These are phyloP conservation scores for Mayamaea pseudoterrestris DNA, from an alignment of 108 stramenopile species.

Conservation along the genomic window DNA sequence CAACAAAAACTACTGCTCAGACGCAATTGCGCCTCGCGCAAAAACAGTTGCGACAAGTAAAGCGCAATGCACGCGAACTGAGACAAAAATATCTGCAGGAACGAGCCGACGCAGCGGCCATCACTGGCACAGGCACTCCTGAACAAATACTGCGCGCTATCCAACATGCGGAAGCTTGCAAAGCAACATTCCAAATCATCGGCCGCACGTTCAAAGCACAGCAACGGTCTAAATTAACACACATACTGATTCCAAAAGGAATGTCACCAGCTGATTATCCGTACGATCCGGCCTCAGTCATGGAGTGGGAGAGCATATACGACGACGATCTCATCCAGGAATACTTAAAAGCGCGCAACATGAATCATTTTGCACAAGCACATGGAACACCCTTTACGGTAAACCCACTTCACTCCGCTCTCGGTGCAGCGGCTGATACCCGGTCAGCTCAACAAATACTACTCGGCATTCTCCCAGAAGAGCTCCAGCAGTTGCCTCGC, in stretches of 20 bases:
- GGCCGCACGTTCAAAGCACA: neutral
- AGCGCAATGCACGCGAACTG: neutral
- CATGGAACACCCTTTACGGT: neutral
- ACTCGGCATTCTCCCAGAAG: no score
- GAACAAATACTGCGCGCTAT: neutral
- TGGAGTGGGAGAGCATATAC: neutral
- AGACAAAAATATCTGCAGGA: neutral
- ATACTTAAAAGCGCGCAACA: neutral
- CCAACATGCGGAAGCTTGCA: no score
- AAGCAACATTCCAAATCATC: no score
- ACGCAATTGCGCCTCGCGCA: no score
- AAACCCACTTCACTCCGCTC: no score
- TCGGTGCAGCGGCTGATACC: no score
- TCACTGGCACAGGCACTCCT: neutral
- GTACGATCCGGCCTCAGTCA: no score
- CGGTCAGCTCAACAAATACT: no score
- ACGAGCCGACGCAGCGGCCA: neutral
- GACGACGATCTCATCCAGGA: neutral
- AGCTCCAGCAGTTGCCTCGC: no score
- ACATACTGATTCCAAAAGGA: neutral
- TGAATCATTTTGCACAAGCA: conserved; percentile 1
- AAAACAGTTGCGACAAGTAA: neutral
- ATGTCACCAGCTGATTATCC: neutral
- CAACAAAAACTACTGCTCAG: no score
- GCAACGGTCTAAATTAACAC: neutral